Percentiles rank a stretch among this genome's conserved stretches.
phyloP scores from a whole-genome alignment of 495 filamentous ascomycete genomes.

The Aspergillus egyptiacus region DNA sequence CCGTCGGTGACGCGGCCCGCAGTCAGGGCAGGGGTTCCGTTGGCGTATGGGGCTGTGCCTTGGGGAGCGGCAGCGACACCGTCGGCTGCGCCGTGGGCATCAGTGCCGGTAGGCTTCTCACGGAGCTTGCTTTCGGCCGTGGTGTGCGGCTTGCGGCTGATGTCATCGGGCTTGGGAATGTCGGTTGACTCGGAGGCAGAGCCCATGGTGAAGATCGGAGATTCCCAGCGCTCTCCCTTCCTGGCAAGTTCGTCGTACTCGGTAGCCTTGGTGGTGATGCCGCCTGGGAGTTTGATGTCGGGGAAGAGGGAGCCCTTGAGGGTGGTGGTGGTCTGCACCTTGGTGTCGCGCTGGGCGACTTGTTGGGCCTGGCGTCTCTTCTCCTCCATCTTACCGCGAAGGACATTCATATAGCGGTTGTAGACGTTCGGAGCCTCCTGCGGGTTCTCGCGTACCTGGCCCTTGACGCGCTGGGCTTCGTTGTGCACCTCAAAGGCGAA shows the following conservation, averaged over 20 bases:
- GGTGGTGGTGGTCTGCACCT: conserved; percentile 70
- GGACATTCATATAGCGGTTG: conserved; percentile 69
- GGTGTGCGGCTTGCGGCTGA: conserved; percentile 62
- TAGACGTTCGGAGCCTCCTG: conserved; percentile 81
- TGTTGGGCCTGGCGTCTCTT: conserved; percentile 66
- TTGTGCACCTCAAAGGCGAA: conserved; percentile 68
- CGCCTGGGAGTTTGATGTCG: conserved; percentile 78
- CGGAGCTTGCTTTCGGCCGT: conserved; percentile 23
- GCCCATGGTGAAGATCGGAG: conserved; percentile 87
- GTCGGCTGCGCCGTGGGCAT: conserved; percentile 1
- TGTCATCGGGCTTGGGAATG: conserved; percentile 56
- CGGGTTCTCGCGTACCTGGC: conserved; percentile 62
- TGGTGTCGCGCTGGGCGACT: conserved; percentile 58
- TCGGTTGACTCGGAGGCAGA: conserved; percentile 63
- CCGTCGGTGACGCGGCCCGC: conserved; percentile 5
- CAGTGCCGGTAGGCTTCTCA: conserved; percentile 11
- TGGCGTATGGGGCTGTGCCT: background rate
- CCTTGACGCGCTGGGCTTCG: conserved; percentile 69
- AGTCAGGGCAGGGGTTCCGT: conserved; percentile 10
- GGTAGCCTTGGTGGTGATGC: conserved; percentile 89
- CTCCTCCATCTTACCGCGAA: conserved; percentile 65
- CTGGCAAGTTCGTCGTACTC: conserved; percentile 83
- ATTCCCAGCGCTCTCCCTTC: conserved; percentile 92
- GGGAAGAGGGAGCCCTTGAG: conserved; percentile 88
- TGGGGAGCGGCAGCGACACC: background rate